Evolutionary conservation across 2,329 filamentous ascomycete species (phyloP), one percentile per base, ranked within the genome.

Genomic region (Akanthomyces uredinophilus): DNA sequence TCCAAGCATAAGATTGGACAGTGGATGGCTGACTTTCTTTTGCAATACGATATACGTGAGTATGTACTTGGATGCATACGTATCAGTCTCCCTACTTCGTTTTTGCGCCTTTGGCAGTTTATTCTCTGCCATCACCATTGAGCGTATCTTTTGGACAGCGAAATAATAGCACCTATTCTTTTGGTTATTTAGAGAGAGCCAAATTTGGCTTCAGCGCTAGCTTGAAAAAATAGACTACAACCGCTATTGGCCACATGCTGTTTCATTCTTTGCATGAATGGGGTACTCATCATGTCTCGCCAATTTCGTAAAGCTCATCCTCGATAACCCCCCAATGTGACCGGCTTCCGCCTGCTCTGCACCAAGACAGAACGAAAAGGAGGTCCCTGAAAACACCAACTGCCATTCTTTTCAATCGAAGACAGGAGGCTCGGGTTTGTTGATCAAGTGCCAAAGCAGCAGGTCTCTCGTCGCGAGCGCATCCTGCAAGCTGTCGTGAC

Each of bases 401-500:
- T 35, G 32, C 32, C 32, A 24, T 6, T 46, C 39, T 18, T 22
- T 16, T 43, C 5, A 41, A 46, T 10, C 14, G 11, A 46, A 10
- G 51, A 47, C 13, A 8, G 60, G 44, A 20, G 52, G 60, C 44
- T 39, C 32, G 5, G 60, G 60, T 43, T 56, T 62, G 52, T 56
- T 47, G 5, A 49, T 5, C 43, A 75, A 64, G 57, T 75, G 72
- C 75, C 76, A 79, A 51, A 75, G 68, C 5, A 75, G 68, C 41
- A 81, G 61, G 62, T 80, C 77, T 14, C 79, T 68, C 4, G 74
- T 72, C 0, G 78, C 78, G 52, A 78, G 64, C 5, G 78, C 77
- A 64, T 81, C 79, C 65, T 81, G 78, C 18, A 79, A 51, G 59
- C 77, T 80, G 64, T 80, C 76, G 60, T 80, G 78, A 8, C 73